phyloP scores from a whole-genome alignment of 2,329 filamentous ascomycete species.

The Hymenotorrendiella dingleyae region DNA sequence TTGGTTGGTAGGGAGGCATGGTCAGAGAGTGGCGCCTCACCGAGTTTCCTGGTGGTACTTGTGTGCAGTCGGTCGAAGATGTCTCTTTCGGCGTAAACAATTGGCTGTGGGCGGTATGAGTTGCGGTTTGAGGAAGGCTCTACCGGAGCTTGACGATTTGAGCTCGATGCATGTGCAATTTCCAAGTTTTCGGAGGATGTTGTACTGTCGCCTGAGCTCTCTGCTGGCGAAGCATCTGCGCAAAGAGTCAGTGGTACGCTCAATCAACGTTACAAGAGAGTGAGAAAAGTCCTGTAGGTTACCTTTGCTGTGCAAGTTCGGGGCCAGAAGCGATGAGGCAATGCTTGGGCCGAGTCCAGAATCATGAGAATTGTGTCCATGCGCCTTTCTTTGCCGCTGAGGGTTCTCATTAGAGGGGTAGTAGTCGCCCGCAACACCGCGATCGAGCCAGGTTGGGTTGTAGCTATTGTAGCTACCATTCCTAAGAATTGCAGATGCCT shows the following conservation, averaged over 20 bases:
- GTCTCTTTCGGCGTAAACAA: constrained; percentile 23
- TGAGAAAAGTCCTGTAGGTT: constrained; percentile 1
- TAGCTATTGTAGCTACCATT: constrained; percentile 23
- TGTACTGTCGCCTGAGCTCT: constrained; percentile 23
- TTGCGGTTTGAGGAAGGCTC: constrained; percentile 5
- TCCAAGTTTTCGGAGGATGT: constrained; percentile 24
- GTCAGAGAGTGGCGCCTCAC: constrained; percentile 28
- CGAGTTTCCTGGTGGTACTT: constrained; percentile 28
- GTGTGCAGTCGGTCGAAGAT: constrained; percentile 29
- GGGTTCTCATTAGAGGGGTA: constrained; percentile 8
- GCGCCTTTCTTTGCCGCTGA: constrained; percentile 12
- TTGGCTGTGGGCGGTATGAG: constrained; percentile 18
- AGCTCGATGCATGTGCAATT: constrained; percentile 11
- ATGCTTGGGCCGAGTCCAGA: constrained; percentile 23
- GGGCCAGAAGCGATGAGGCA: constrained; percentile 24
- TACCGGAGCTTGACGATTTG: background rate
- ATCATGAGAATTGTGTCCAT: constrained; percentile 24
- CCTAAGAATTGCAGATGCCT: constrained; percentile 18
- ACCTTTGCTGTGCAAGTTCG: constrained; percentile 27
- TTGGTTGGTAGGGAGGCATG: constrained; percentile 10
- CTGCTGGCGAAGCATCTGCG: constrained; percentile 22
- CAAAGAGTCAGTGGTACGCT: constrained; percentile 9
- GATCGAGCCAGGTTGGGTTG: constrained; percentile 27
- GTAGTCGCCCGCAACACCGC: constrained; percentile 16
- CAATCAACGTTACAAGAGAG: background rate